A percentile compares a stretch with the other conserved stretches of the same genome.
phyloP scores from a whole-genome alignment of 352 stramenopile genomes.

The Thalassiosira ordinaria region DNA sequence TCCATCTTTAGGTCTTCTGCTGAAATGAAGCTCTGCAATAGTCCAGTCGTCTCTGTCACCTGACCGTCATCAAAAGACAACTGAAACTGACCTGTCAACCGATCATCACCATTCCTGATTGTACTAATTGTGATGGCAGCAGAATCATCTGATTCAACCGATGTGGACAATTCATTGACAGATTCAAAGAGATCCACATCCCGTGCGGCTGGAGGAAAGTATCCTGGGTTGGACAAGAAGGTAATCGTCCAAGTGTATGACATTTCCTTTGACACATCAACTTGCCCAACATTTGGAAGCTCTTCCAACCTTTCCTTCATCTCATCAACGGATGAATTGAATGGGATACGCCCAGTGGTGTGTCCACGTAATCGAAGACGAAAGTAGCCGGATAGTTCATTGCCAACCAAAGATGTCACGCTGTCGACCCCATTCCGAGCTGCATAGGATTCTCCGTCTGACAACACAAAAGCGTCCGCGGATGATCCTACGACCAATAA shows the following conservation, averaged over 20 bases:
- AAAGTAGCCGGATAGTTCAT: conserved; percentile 90
- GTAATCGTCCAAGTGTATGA: conserved; percentile 94
- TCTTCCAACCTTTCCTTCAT: conserved; percentile 91
- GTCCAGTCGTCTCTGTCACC: conserved; percentile 84
- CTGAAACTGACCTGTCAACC: conserved; percentile 71
- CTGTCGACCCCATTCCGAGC: conserved; percentile 90
- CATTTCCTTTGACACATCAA: conserved; percentile 89
- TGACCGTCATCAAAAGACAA: conserved; percentile 57
- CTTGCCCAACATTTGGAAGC: conserved; percentile 92
- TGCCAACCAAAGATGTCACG: conserved; percentile 87
- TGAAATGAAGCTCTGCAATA: conserved; percentile 91
- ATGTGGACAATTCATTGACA: conserved; percentile 52
- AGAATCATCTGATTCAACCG: conserved; percentile 40
- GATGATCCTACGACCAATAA: conserved; percentile 86
- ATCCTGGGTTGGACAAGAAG: conserved; percentile 92
- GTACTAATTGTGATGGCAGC: conserved; percentile 37
- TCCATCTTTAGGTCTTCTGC: conserved; percentile 91
- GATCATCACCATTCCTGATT: conserved; percentile 47
- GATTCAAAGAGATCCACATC: conserved; percentile 58
- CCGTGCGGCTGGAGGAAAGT: conserved; percentile 87
- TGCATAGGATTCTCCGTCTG: conserved; percentile 87
- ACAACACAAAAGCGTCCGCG: conserved; percentile 90
- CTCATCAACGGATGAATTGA: conserved; percentile 90
- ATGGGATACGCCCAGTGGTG: conserved; percentile 89
- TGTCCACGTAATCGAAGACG: conserved; percentile 90